Evolutionary conservation across 305 asterid species (phyloP), one percentile per base, ranked within the genome.

Genomic region (Fraxinus paxiana): DNA sequence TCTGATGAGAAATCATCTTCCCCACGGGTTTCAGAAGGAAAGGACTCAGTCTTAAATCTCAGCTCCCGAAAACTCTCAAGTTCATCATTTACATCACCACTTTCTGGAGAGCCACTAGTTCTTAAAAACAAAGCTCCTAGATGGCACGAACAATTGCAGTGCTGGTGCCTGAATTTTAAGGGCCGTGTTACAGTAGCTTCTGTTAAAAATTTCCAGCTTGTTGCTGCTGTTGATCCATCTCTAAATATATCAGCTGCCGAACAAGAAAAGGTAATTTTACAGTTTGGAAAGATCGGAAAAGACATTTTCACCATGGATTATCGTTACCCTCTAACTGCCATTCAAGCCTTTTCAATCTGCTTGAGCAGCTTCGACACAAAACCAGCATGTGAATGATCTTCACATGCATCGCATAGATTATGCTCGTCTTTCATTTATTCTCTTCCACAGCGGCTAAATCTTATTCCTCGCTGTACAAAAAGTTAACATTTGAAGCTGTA

Each of bases 161-260:
- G 98, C 87, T 93, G 98, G 98, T 95, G 98, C 87, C 70, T 95
- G 15, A 95, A 95, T 79, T 95, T 95, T 87, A 93, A 86, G 86
- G 98, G 98, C 59, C 93, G 98, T 12, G 98, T 95, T 0, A 93
- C 98, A 0, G 98, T 95, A 76, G 98, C 98, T 34, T 95, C 98
- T 10, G 98, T 93, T 54, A 93, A 95, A 65, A 95, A 92, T 78
- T 95, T 95, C 88, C 97, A 91, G 91, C 97, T 95, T 9, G 96
- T 91, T 67, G 98, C 98, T 34, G 86, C 89, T 59, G 92, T 89
- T 54, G 93, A 88, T 59, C 89, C 93, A 13, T 90, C 92, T 15
- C 86, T 82, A 35, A 85, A 93, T 24, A 2, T 92, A 43, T 84
- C 97, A 3, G 90, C 89, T 34, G 89, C 91, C 0, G 97, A 90